These are phyloP conservation scores for Taphrina wiesneri DNA, from an alignment of 1,139 yeast species.

Conservation along the genomic window DNA sequence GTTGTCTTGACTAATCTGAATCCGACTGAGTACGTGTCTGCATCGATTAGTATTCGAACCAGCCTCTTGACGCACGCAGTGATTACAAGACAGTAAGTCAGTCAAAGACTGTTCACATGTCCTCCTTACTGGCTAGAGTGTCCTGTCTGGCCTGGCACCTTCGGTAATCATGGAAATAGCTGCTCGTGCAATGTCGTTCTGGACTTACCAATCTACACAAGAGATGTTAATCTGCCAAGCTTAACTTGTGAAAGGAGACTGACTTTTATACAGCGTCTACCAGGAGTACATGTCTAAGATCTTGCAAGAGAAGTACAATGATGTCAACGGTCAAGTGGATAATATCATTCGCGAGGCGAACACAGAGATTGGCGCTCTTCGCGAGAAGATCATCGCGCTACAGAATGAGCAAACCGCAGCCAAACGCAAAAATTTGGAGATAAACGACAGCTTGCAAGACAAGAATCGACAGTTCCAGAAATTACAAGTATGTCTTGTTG, in stretches of 20 bases:
- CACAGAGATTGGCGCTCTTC: slow-evolving; percentile 33
- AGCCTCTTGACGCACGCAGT: slow-evolving; percentile 6
- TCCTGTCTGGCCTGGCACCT: slow-evolving; percentile 38
- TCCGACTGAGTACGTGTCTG: slow-evolving; percentile 37
- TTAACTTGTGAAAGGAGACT: background rate
- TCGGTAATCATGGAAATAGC: slow-evolving; percentile 37
- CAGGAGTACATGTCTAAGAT: slow-evolving; percentile 36
- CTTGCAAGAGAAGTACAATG: slow-evolving; percentile 34
- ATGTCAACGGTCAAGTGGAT: slow-evolving; percentile 28
- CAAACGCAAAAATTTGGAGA: slow-evolving; percentile 29
- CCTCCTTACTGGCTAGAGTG: slow-evolving; percentile 34
- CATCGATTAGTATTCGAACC: background rate
- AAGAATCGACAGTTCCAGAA: slow-evolving; percentile 36
- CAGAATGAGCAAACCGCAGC: slow-evolving; percentile 28
- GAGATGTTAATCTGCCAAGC: slow-evolving; percentile 35
- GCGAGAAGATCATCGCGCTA: slow-evolving; percentile 14
- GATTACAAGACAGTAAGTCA: slow-evolving; percentile 36
- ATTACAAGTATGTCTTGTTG: slow-evolving; percentile 28
- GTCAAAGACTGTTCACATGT: background rate
- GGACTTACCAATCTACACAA: slow-evolving; percentile 39
- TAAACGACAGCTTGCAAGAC: slow-evolving; percentile 35
- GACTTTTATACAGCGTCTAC: slow-evolving; percentile 31
- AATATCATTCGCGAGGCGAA: slow-evolving; percentile 34
- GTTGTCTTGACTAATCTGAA: slow-evolving; percentile 36
- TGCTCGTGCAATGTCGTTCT: slow-evolving; percentile 37